Base-by-base conservation (phyloP, 2,329 filamentous ascomycete species). In the Ramichloridium luteum region DNA sequence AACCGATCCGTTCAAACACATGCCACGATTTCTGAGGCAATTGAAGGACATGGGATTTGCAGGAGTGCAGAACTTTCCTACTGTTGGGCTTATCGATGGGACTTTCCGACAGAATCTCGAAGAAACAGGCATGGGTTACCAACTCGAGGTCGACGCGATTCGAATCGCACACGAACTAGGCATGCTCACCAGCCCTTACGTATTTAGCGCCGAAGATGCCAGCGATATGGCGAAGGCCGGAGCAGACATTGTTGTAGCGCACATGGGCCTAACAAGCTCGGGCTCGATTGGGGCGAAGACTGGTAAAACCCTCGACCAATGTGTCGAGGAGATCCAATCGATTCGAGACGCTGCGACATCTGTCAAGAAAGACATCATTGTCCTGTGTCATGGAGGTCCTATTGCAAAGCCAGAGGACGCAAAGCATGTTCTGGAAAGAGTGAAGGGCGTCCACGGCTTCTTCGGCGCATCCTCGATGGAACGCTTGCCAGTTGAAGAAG, bases 1-100 rank as follows among this genome's bases (percentile, higher is more conserved):
- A 9, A 79, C 75, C 0, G 77, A 82, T 38, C 78, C 77, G 0
- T 80, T 80, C 55, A 65, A 72, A 16, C 61, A 67, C 35, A 79
- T 80, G 50, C 56, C 64, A 2, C 47, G 54, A 4, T 80, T 82
- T 45, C 60, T 81, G 11, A 48, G 52, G 12, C 65, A 80, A 47
- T 58, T 82, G 20, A 66, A 68, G 33, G 64, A 65, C 1, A 53
- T 78, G 11, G 77, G 77, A 0, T 80, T 82, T 41, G 68, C 70
- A 2, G 78, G 78, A 2, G 65, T 81, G 10, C 77, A 82, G 51
- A 82, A 82, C 45, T 82, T 82, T 49, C 77, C 77, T 1, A 81
- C 77, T 0, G 76, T 81, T 2, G 77, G 77, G 0, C 57, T 82
- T 13, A 74, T 81, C 20, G 77, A 82, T 50, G 77, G 75, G 1